Conservation (phyloP, 768 basidiomycete species). For the Serpula lacrymans region DNA sequence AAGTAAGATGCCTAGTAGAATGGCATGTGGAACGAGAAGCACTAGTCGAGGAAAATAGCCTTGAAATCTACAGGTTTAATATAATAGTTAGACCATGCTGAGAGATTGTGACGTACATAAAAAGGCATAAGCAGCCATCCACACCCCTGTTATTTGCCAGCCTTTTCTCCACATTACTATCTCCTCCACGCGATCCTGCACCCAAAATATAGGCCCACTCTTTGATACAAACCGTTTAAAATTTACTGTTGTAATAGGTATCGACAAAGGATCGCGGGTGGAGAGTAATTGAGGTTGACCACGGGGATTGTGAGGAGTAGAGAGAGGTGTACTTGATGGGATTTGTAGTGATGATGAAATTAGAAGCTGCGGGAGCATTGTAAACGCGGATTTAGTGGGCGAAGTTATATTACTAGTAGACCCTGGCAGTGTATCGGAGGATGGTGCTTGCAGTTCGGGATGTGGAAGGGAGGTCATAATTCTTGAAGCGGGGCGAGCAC, state of each 20-base stretch:
- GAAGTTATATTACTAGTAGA: conserved; percentile 21
- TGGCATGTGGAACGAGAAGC: conserved; percentile 64
- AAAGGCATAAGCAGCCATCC: conserved; percentile 76
- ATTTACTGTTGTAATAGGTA: conserved; percentile 74
- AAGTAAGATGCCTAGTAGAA: conserved; percentile 63
- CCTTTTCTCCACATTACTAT: conserved; percentile 78
- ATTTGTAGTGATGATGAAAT: conserved; percentile 23
- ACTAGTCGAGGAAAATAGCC: conserved; percentile 76
- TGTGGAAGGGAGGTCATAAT: conserved; percentile 39
- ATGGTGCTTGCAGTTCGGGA: conserved; percentile 23
- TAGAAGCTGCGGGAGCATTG: conserved; percentile 40
- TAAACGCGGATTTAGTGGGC: conserved; percentile 30
- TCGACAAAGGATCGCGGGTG: conserved; percentile 65
- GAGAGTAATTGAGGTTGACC: conserved; percentile 40
- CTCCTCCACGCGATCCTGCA: conserved; percentile 87
- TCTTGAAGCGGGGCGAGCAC: conserved; percentile 36
- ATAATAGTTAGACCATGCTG: conserved; percentile 1
- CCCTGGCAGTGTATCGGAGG: conserved; percentile 16
- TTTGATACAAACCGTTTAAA: conserved; percentile 78
- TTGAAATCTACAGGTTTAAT: conserved; percentile 23
- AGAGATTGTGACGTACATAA: conserved; percentile 54
- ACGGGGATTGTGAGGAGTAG: conserved; percentile 17
- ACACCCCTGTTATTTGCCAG: conserved; percentile 66
- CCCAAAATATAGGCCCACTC: conserved; percentile 81
- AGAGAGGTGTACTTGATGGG: conserved; percentile 9